phyloP scores from a whole-genome alignment of 2,329 filamentous ascomycete species.

The Xylaria sp. region DNA sequence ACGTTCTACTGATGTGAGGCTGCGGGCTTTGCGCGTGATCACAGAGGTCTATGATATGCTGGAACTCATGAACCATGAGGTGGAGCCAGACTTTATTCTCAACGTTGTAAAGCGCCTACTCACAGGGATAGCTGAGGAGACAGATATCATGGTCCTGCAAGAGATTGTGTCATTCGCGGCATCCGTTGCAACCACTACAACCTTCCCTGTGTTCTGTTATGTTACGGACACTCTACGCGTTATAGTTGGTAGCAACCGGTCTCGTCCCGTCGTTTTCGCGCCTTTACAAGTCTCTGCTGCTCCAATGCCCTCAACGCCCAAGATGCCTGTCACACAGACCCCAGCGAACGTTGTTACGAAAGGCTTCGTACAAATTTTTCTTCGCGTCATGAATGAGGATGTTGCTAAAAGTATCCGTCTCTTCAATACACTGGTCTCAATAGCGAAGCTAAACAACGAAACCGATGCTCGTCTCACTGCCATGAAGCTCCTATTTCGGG shows the following conservation, averaged over 20 bases:
- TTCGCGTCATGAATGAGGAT: constrained; percentile 75
- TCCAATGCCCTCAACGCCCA: constrained; percentile 35
- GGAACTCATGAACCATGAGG: constrained; percentile 67
- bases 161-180: constrained; percentile 73
- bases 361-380: constrained; percentile 80
- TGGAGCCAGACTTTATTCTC: constrained; percentile 66
- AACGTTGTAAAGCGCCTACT: constrained; percentile 72
- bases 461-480: constrained; percentile 77
- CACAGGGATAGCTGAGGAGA: constrained; percentile 69
- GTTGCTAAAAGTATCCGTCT: constrained; percentile 71
- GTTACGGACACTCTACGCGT: constrained; percentile 64
- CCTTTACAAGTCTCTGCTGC: constrained; percentile 41
- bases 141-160: constrained; percentile 72
- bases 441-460: constrained; percentile 70
- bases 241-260: constrained; percentile 62
- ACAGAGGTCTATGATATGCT: constrained; percentile 69
- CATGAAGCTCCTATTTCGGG: constrained; percentile 81
- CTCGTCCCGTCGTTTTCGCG: constrained; percentile 55
- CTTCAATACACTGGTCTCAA: constrained; percentile 71
- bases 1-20: constrained; percentile 70
- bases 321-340: constrained; percentile 57
- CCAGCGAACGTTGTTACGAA: constrained; percentile 76
- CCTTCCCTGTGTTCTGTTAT: constrained; percentile 67
- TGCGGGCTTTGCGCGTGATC: constrained; percentile 70
- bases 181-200: constrained; percentile 70